phyloP scores from a whole-genome alignment of 352 stramenopile species.

The Halophytophthora batemanensis region DNA sequence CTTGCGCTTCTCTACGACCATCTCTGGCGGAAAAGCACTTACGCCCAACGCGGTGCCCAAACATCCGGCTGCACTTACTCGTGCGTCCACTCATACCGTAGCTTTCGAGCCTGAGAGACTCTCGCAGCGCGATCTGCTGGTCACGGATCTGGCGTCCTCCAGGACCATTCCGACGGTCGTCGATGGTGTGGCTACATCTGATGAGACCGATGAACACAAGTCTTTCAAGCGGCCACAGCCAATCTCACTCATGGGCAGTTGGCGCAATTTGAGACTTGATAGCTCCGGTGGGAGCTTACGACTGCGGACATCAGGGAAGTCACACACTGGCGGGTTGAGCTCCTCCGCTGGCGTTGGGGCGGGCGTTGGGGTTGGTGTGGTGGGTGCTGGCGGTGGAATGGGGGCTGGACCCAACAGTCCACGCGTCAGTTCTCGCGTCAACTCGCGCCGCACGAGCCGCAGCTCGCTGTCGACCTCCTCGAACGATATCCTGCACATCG shows the following conservation, averaged over 20 bases:
- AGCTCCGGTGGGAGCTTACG: constrained; percentile 14
- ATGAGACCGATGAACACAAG: constrained; percentile 33
- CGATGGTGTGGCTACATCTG: constrained; percentile 23
- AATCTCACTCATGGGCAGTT: constrained; percentile 39
- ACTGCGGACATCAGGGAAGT: constrained; percentile 10
- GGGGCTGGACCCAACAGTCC: constrained; percentile 1
- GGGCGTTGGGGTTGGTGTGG: constrained; percentile 5
- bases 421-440: neutral
- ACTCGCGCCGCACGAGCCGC: constrained; percentile 11
- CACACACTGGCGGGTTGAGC: constrained; percentile 2
- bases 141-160: constrained; percentile 5
- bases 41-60: neutral
- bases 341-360: constrained; percentile 19
- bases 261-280: constrained; percentile 35
- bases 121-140: constrained; percentile 53
- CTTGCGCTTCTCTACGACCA: constrained; percentile 3
- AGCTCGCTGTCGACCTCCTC: neutral
- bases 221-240: constrained; percentile 26
- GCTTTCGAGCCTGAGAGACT: constrained; percentile 59
- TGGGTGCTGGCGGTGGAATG: constrained; percentile 13
- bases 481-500: constrained; percentile 7
- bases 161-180: neutral
- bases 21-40: constrained; percentile 3
- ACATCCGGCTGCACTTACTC: constrained; percentile 9
- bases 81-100: constrained; percentile 11